Evolutionary conservation across 805 yeast genomes (phyloP).

Genomic region (Candida caryicola): DNA sequence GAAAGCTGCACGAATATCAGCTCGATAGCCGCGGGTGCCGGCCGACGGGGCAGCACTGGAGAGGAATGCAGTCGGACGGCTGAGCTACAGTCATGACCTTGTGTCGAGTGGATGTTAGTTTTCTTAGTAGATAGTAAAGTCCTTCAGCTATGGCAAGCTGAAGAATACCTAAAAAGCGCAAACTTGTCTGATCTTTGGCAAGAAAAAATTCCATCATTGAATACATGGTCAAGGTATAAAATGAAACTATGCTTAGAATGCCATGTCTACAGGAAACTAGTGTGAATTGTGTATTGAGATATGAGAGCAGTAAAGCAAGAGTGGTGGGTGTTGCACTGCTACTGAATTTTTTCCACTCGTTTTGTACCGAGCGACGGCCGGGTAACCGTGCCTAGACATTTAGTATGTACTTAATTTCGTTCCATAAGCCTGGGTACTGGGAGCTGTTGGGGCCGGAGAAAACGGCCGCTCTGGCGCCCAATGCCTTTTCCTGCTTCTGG

Average conservation of each 20-base stretch:
- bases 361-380: conserved; percentile 5
- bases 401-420: conserved; percentile 25
- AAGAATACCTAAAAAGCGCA: conserved; percentile 25
- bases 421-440: conserved; percentile 35
- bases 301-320: too few relatives aligned
- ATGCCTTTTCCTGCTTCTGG: conserved; percentile 7
- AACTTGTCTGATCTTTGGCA: conserved; percentile 35
- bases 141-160: conserved; percentile 10
- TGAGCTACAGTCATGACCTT: too few relatives aligned
- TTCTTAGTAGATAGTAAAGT: conserved; percentile 18
- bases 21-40: too few relatives aligned
- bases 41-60: too few relatives aligned
- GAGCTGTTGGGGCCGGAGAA: conserved; percentile 23
- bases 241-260: conserved; percentile 49
- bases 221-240: conserved; percentile 32
- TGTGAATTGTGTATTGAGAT: neutral
- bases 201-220: conserved; percentile 42
- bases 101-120: conserved; percentile 19
- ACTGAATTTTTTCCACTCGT: neutral
- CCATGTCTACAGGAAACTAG: conserved; percentile 18
- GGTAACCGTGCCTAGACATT: conserved; percentile 6
- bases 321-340: too few relatives aligned
- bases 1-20: too few relatives aligned
- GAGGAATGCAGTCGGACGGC: too few relatives aligned
- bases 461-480: conserved; percentile 8